Evolutionary conservation across 345 rosid species (phyloP), one percentile per base, ranked within the genome.

Genomic region (Gossypium raimondii): DNA sequence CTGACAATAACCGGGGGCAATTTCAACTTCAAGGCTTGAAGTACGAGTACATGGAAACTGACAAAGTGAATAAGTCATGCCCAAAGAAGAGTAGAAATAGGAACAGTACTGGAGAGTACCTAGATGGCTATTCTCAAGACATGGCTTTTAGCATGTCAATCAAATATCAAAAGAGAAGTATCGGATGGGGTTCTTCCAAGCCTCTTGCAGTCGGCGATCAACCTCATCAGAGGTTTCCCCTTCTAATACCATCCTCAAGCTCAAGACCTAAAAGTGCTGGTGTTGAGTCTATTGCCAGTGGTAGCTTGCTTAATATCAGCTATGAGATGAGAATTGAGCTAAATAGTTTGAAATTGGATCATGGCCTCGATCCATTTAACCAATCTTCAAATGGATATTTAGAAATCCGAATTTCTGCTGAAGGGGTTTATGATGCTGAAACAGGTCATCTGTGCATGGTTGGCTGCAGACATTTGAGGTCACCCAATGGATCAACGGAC

Each of bases 371-470:
- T 44, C 27, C 29, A 2, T 66, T 11, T 43, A 44, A 45, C 70
- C 70, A 11, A 66, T 18, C 70, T 66, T 66, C 25, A 45, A 5
- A 59, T 7, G 38, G 44, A 16, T 68, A 16, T 25, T 2, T 1
- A 9, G 17, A 47, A 0, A 59, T 74, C 20, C 52, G 52, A 41
- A 82, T 87, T 56, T 77, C 86, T 57, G 89, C 90, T 8, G 90
- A 89, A 67, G 93, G 93, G 45, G 56, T 77, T 34, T 87, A 89
- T 70, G 73, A 87, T 81, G 48, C 80, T 0, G 56, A 77, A 25
- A 87, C 79, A 9, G 89, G 89, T n/a, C 29, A 59, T 24, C 76
- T 89, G 18, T 85, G 90, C 77, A 81, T 89, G 93, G 69, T 87
- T 66, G 93, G 90, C n/a, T 89, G 93, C 69, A 75, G 77, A 48